Percentiles rank a stretch among this genome's conserved stretches.
phyloP scores from a whole-genome alignment of 2,329 filamentous ascomycete genomes.

The Emergomyces africanus region DNA sequence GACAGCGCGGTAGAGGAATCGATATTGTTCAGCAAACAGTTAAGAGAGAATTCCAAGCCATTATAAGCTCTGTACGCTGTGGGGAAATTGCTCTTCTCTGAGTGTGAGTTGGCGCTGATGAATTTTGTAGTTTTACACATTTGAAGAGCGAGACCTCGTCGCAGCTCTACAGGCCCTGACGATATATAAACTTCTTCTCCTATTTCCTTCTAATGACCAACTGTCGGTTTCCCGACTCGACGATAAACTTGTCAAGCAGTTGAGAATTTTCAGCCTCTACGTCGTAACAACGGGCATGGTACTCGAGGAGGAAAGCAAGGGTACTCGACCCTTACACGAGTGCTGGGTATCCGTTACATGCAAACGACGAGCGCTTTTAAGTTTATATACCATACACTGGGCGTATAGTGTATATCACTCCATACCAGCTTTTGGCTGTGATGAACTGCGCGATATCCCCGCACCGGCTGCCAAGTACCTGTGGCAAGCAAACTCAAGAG shows the following conservation, averaged over 20 bases:
- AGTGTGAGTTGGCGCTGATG: background rate
- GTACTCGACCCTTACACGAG: conserved; percentile 22
- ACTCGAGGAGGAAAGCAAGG: conserved; percentile 23
- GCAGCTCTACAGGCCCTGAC: conserved; percentile 25
- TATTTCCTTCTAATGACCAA: conserved; percentile 22
- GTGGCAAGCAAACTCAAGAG: conserved; percentile 23
- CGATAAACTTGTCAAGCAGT: conserved; percentile 17
- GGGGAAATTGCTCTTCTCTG: background rate
- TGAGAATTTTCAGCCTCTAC: conserved; percentile 19
- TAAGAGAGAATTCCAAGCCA: conserved; percentile 19
- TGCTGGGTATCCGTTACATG: conserved; percentile 39
- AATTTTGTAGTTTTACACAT: conserved; percentile 17
- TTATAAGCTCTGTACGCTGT: conserved; percentile 20
- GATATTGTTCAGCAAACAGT: conserved; percentile 22
- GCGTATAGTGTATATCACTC: conserved; percentile 26
- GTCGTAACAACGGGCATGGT: conserved; percentile 15
- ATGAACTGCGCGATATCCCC: conserved; percentile 27
- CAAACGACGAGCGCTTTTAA: conserved; percentile 36
- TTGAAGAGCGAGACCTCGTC: conserved; percentile 22
- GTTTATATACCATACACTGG: conserved; percentile 28
- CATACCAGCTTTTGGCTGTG: conserved; percentile 23
- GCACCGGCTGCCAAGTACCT: conserved; percentile 27
- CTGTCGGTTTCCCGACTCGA: conserved; percentile 12
- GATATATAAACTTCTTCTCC: conserved; percentile 27
- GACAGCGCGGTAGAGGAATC: conserved; percentile 17